Evolutionary conservation across 2,329 filamentous ascomycete species (phyloP).

Genomic region (Colletotrichum musicola): DNA sequence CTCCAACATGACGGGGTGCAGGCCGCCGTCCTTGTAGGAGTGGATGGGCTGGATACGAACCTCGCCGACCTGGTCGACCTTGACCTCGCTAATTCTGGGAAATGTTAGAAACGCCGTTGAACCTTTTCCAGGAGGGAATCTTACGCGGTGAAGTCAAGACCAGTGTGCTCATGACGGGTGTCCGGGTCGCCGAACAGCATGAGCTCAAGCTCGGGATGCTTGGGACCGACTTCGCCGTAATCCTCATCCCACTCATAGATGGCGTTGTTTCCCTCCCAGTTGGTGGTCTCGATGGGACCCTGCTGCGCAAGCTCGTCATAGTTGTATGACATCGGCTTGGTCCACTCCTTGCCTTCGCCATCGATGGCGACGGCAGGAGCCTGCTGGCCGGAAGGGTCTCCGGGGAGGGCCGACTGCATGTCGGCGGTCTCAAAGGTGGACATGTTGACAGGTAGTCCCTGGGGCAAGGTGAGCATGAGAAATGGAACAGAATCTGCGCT

Average conservation of each 20-base stretch:
- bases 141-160: constrained; percentile 74
- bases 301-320: constrained; percentile 55
- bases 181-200: constrained; percentile 77
- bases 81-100: constrained; percentile 66
- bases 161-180: constrained; percentile 61
- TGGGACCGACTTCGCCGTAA: constrained; percentile 85
- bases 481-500: too few relatives aligned
- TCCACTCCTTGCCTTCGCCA: constrained; percentile 56
- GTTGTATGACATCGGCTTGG: constrained; percentile 59
- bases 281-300: constrained; percentile 29
- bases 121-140: constrained; percentile 39
- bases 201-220: constrained; percentile 76
- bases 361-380: constrained; percentile 39
- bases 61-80: constrained; percentile 69
- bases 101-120: constrained; percentile 29
- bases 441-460: constrained; percentile 5
- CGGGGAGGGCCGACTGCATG: constrained; percentile 50
- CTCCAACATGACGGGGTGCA: constrained; percentile 85
- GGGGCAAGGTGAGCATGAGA: too few relatives aligned
- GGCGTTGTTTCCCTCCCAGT: constrained; percentile 67
- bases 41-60: constrained; percentile 63
- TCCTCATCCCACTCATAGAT: constrained; percentile 90
- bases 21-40: constrained; percentile 79
- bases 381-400: constrained; percentile 43
- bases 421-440: constrained; percentile 34